Percentiles rank a stretch among this genome's conserved stretches.
phyloP scores from a whole-genome alignment of 768 basidiomycete species.

The Podaxis sp. region DNA sequence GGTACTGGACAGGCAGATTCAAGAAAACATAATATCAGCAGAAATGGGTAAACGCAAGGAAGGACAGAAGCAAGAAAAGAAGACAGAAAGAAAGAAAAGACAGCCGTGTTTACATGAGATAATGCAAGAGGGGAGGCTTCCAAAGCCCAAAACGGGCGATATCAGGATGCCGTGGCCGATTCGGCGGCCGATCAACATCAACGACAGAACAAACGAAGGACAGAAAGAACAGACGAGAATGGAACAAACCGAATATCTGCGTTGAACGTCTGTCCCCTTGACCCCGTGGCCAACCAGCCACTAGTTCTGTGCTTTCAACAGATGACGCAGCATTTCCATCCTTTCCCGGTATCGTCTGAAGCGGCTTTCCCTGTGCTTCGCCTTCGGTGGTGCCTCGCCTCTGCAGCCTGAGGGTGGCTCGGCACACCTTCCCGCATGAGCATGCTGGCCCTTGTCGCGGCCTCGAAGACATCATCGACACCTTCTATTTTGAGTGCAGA shows the following conservation, averaged over 20 bases:
- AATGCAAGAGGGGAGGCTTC: conserved; percentile 10
- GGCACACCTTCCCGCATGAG: conserved; percentile 86
- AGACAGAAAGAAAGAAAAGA: background rate
- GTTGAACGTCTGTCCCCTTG: background rate
- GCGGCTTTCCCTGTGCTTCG: conserved; percentile 49
- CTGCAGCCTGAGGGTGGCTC: conserved; percentile 35
- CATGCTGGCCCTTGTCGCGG: conserved; percentile 95
- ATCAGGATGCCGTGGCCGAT: background rate
- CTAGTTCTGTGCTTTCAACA: conserved; percentile 40
- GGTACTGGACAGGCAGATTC: conserved; percentile 9
- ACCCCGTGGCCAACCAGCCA: background rate
- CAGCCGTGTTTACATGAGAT: conserved; percentile 2
- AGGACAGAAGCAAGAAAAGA: background rate
- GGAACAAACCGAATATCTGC: conserved; percentile 5
- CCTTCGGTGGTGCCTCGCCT: conserved; percentile 48
- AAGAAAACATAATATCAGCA: conserved; percentile 9
- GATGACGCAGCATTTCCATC: conserved; percentile 73
- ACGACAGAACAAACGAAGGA: background rate
- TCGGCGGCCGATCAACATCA: background rate
- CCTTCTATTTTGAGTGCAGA: conserved; percentile 88
- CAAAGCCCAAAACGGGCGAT: conserved; percentile 7
- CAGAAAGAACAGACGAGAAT: background rate
- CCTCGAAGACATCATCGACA: conserved; percentile 97
- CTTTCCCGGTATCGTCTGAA: conserved; percentile 45
- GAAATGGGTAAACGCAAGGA: background rate